phyloP scores from a whole-genome alignment of 495 filamentous ascomycete genomes.

The Tuber indicum region DNA sequence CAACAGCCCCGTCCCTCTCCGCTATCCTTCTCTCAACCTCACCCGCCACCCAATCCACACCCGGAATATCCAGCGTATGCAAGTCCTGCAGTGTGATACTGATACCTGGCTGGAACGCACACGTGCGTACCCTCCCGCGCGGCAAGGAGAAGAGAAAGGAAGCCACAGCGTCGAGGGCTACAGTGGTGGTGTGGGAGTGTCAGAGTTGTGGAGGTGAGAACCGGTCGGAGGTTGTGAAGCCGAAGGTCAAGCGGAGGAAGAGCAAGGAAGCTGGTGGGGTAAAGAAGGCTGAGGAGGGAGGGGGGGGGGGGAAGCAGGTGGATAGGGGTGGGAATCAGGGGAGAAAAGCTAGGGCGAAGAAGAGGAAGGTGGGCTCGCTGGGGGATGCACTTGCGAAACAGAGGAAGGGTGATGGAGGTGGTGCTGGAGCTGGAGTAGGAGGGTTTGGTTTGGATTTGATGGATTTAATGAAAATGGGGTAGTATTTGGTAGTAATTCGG shows the following conservation, averaged over 20 bases:
- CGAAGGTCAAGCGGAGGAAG: slow-evolving; percentile 14
- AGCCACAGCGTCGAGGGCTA: slow-evolving; percentile 14
- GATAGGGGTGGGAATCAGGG: not conserved
- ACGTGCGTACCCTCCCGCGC: slow-evolving; percentile 27
- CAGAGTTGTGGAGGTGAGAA: slow-evolving; percentile 18
- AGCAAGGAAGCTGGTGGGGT: slow-evolving; percentile 8
- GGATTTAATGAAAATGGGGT: slow-evolving; percentile 39
- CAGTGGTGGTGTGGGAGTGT: slow-evolving; percentile 24
- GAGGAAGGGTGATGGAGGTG: not conserved
- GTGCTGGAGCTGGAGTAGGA: slow-evolving; percentile 9
- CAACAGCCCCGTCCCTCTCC: not conserved
- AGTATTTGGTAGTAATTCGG: slow-evolving; percentile 12
- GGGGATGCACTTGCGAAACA: not conserved
- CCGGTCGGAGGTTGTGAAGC: slow-evolving; percentile 10
- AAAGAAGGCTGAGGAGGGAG: slow-evolving; percentile 1
- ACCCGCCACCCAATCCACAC: not conserved
- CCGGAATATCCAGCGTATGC: not conserved
- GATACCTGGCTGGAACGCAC: slow-evolving; percentile 25
- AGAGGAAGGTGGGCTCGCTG: slow-evolving; percentile 11
- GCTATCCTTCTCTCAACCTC: not conserved
- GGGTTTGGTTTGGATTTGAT: slow-evolving; percentile 35
- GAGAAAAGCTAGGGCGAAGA: slow-evolving; percentile 12
- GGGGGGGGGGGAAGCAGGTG: not conserved
- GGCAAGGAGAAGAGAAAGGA: slow-evolving; percentile 66
- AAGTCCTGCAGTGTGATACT: slow-evolving; percentile 23